Base-by-base conservation (phyloP, 805 yeast genomes). In the Blastobotrys chiropterorum region DNA sequence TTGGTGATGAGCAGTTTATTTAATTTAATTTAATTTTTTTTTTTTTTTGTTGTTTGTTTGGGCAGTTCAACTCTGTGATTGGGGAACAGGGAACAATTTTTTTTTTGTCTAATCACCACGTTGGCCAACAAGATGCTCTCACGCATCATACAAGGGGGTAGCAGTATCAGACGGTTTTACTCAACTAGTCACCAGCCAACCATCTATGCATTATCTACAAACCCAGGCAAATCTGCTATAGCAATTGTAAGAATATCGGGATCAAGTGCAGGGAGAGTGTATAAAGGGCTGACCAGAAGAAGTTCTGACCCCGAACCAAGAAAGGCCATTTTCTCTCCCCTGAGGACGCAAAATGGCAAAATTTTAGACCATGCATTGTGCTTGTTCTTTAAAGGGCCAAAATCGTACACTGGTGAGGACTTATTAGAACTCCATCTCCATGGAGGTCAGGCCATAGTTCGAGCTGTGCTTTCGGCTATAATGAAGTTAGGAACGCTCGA, bases 321-420 rank as follows among this genome's bases (percentile, higher is more conserved):
- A 53, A 50, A 62, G 11, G 83, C 95, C 1, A 68, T 78, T 6
- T 74, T 90, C 3, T 65, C 86, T 14, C 79, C 76, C 54, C 64
- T 90, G 0, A 82, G 77, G 57, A 61, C 80, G 2, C 52, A 30
- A 20, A 22, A 52, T 7, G 34, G 49, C 5, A 45, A 50, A 8
- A 59, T 90, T 1, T 67, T 94, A 6, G 99, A 94, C 67, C 85
- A 87, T 55, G 87, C 97, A 0, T 67, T 94, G 16, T 72, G 84
- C 0, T 61, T 90, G 1, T 83, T 70, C 61, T 90, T 92, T 67
- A 66, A 78, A 15, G 77, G 77, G 1, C 97, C 97, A 0, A 71
- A 75, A 13, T 83, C 96, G 0, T 94, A 83, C 62, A 94, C 98
- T 0, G 99, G 99, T 1, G 98, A 94, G 65, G 97, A 92, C 59